Evolutionary conservation across 352 stramenopile genomes (phyloP), one percentile per base, ranked within the genome.

Genomic region (Pythium folliculosum): DNA sequence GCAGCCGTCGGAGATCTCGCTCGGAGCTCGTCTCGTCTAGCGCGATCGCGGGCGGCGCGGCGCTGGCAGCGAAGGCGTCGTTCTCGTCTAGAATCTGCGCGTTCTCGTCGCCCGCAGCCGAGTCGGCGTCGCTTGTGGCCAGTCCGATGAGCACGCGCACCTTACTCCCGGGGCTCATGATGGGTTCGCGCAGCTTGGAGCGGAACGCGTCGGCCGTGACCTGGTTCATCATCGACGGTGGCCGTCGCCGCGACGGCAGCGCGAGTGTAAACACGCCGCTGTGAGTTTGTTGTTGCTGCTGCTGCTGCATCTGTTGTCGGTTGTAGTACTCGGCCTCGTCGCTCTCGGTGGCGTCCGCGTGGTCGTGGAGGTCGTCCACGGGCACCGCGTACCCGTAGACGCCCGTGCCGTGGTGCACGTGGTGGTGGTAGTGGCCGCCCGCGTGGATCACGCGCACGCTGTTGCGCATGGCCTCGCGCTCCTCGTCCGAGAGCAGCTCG

Each of bases 121-220:
- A 52, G 16, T 67, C 43, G 51, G 45, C 49, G n/a, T 66, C 44
- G 22, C 12, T 23, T n/a, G 66, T 52, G 25, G 40, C 40, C 40
- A 21, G 12, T 1, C 56, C 55, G 23, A 76, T 76, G 61, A 91
- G 64, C 50, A 89, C 73, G 56, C 78, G 59, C 65, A 92, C 85
- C 61, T 92, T 92, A 60, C 83, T 89, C 54, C 78, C 77, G 9
- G 84, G 80, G 66, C 81, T 88, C 52, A 92, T 81, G 40, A 82
- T 80, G 40, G 80, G 79, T 69, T 92, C 84, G 32, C 85, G 80
- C 25, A 92, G 72, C 50, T 92, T 92, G 51, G 77, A 70, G 8
- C 78, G 77, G 67, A 92, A 89, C 30, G 84, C 84, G 60, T 92
- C 80, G 5, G 80, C 80, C 53, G 83, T 88, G 25, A 77, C 81